Evolutionary conservation across 768 basidiomycete genomes (phyloP), one percentile per base, ranked within the genome.

Genomic region (Galerina marginata): DNA sequence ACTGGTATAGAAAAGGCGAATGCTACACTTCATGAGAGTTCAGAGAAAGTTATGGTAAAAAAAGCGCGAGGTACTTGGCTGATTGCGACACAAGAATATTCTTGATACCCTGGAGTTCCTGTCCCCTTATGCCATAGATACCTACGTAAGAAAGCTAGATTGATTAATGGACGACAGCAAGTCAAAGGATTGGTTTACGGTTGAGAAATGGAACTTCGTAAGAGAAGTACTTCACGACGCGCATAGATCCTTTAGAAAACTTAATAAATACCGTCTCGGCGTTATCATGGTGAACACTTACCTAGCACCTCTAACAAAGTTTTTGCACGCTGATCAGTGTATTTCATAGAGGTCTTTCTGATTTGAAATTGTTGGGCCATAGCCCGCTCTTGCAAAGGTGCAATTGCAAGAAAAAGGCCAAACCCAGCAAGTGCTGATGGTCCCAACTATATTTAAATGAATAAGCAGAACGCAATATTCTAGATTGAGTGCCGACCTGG

Each of bases 181-280:
- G 46, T 20, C 2, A n/a, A 16, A 20, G 45, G n/a, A 54, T 23
- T 43, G 4, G 73, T 81, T 70, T 60, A 88, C 89, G 79, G 61
- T 85, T 79, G 45, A 90, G 71, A 72, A 90, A 91, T 0, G 89
- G 87, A 1, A 78, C 64, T 72, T 92, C 90, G 62, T 90, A 91
- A 26, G 84, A 87, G 69, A 92, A 92, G 66, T 87, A 89, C 70
- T 90, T 91, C 55, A 92, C 85, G n/a, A 90, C 81, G 4, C 86
- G 81, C 87, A 91, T 90, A 1, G 81, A 82, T 49, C 83, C 84
- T 82, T 53, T 37, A 40, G 16, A 29, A 9, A 11, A 50, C 5
- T 43, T 25, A 10, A n/a, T 36, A 4, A 45, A 3, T n/a, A 20
- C 20, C 20, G 1, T 46, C 9, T 39, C 4, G 23, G n/a, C 9